Conservation (phyloP, 768 basidiomycete species). For the Gautieria morchelliformis region DNA sequence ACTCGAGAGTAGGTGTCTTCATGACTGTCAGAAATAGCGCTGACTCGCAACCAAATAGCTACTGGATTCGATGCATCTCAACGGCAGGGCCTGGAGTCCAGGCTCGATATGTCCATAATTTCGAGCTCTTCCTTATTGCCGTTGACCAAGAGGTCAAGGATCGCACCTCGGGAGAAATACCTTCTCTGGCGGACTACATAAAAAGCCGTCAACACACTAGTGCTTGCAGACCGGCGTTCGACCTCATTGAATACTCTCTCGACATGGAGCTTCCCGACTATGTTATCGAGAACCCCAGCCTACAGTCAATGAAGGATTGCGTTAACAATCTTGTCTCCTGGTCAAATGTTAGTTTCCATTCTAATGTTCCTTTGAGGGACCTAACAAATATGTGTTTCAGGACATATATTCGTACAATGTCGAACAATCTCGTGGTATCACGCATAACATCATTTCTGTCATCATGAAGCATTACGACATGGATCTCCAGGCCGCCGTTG, state of each 20-base stretch:
- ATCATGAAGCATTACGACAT: slow-evolving; percentile 29
- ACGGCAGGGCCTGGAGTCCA: background rate
- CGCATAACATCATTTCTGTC: slow-evolving; percentile 33
- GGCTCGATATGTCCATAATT: background rate
- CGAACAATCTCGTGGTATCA: slow-evolving; percentile 31
- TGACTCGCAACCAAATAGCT: background rate
- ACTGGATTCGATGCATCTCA: background rate
- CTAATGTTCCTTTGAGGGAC: background rate
- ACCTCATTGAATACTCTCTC: slow-evolving; percentile 45
- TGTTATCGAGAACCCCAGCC: slow-evolving; percentile 39
- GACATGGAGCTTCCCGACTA: slow-evolving; percentile 43
- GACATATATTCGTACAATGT: slow-evolving; percentile 32
- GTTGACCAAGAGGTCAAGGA: background rate
- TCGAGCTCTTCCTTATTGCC: background rate
- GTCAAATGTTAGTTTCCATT: slow-evolving; percentile 28
- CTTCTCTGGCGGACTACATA: slow-evolving; percentile 44
- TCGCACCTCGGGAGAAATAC: slow-evolving; percentile 18
- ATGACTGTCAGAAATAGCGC: background rate
- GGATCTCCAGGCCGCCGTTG: slow-evolving; percentile 27
- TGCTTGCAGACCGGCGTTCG: slow-evolving; percentile 41
- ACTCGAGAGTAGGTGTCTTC: slow-evolving; percentile 19
- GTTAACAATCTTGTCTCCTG: slow-evolving; percentile 44
- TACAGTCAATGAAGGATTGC: slow-evolving; percentile 35
- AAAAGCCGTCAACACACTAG: slow-evolving; percentile 42
- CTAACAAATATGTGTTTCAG: slow-evolving; percentile 13